These are phyloP conservation scores for Aristolochia californica DNA, from an alignment of 164 flowering plant genomes.

Conservation along the genomic window DNA sequence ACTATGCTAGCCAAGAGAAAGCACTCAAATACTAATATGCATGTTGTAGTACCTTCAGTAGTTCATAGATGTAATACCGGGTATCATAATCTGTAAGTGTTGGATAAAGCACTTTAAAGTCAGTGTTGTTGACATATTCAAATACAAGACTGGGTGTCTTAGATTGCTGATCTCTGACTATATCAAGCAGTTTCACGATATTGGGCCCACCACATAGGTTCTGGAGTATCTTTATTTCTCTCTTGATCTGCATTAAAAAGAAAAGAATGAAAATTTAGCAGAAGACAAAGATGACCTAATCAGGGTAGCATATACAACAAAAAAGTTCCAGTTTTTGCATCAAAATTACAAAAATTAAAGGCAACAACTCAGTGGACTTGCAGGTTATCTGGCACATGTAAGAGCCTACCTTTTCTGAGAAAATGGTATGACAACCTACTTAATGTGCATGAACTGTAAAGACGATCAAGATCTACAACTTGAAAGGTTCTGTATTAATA, in stretches of 20 bases:
- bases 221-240: slow-evolving; percentile 93
- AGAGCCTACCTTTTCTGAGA: too few species aligned
- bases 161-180: slow-evolving; percentile 97
- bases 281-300: not conserved
- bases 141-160: slow-evolving; percentile 95
- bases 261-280: not conserved
- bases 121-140: slow-evolving; percentile 92
- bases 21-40: too few species aligned
- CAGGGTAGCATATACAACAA: not conserved
- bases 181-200: slow-evolving; percentile 91
- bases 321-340: not conserved
- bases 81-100: slow-evolving; percentile 82
- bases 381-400: too few species aligned
- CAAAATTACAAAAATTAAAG: not conserved
- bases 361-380: too few species aligned
- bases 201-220: slow-evolving; percentile 97
- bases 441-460: too few species aligned
- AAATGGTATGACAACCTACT: too few species aligned
- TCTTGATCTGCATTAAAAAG: slow-evolving; percentile 62
- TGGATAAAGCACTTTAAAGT: slow-evolving; percentile 94
- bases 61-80: slow-evolving; percentile 88
- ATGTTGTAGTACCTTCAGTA: slow-evolving; percentile 49
- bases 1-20: too few species aligned
- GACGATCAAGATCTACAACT: too few species aligned
- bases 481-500: too few species aligned